A percentile compares a stretch with the other conserved stretches of the same genome.
Evolutionary conservation across 768 basidiomycete genomes (phyloP).

Genomic region (Russula compacta): DNA sequence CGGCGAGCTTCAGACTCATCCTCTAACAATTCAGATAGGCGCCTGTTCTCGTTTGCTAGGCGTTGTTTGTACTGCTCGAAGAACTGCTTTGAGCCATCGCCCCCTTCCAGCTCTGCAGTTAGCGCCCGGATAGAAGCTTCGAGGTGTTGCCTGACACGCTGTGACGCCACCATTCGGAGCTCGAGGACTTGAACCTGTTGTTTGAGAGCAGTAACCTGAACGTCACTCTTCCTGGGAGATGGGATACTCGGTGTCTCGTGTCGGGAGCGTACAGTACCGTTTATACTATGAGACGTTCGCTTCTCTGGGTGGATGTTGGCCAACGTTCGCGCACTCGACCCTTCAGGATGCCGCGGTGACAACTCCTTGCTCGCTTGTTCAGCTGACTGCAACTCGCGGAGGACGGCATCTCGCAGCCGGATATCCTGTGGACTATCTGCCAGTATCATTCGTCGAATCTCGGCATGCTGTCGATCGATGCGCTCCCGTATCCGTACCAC

Average conservation of each 20-base stretch:
- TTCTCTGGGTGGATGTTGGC: constrained; percentile 44
- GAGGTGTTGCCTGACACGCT: constrained; percentile 55
- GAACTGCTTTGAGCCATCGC: constrained; percentile 57
- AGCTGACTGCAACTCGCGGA: constrained; percentile 52
- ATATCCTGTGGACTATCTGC: constrained; percentile 48
- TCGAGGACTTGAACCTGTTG: constrained; percentile 62
- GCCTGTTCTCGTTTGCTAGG: constrained; percentile 47
- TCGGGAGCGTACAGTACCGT: constrained; percentile 29
- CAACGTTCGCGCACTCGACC: constrained; percentile 30
- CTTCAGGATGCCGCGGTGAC: constrained; percentile 28
- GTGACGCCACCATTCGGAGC: constrained; percentile 58
- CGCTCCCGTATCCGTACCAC: constrained; percentile 50
- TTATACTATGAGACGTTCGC: constrained; percentile 25
- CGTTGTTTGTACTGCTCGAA: constrained; percentile 48
- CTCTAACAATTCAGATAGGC: constrained; percentile 45
- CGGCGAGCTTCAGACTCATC: constrained; percentile 58
- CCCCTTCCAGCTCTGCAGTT: constrained; percentile 51
- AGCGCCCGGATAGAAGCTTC: constrained; percentile 51
- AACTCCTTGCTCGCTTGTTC: constrained; percentile 53
- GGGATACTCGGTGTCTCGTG: constrained; percentile 32
- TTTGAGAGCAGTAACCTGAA: constrained; percentile 40
- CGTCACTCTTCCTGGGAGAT: constrained; percentile 36
- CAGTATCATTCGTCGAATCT: constrained; percentile 58
- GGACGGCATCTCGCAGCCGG: constrained; percentile 49
- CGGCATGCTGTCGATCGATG: constrained; percentile 61